These are phyloP conservation scores for Diaporthe australafricana DNA, from an alignment of 2,329 filamentous ascomycete species.

Conservation along the genomic window DNA sequence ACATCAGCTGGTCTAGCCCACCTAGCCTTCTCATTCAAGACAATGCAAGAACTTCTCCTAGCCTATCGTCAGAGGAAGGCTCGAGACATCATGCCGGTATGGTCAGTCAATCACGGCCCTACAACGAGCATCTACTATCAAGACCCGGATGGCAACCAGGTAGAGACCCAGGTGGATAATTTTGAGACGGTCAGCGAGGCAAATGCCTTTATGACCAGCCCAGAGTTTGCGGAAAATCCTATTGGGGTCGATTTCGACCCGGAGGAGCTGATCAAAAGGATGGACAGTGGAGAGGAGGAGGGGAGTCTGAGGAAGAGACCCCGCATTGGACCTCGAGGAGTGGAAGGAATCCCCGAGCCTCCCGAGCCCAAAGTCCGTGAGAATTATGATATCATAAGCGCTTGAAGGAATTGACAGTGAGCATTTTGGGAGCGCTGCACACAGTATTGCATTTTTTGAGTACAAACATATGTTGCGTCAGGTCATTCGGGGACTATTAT, in stretches of 20 bases:
- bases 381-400: not conserved
- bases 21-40: conserved; percentile 54
- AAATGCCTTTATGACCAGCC: conserved; percentile 51
- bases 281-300: conserved; percentile 7
- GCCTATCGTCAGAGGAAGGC: conserved; percentile 52
- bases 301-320: conserved; percentile 14
- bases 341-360: not conserved
- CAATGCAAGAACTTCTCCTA: conserved; percentile 48
- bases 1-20: conserved; percentile 52
- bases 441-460: too few relatives aligned
- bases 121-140: conserved; percentile 60
- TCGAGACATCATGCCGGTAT: conserved; percentile 52
- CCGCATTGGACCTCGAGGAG: not conserved
- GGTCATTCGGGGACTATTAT: too few relatives aligned
- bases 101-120: conserved; percentile 59
- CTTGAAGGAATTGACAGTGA: too few relatives aligned
- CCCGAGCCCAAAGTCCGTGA: conserved; percentile 12
- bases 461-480: too few relatives aligned
- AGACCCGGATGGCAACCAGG: conserved; percentile 60
- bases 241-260: conserved; percentile 37
- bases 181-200: conserved; percentile 52
- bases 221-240: conserved; percentile 54
- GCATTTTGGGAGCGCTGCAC: too few relatives aligned
- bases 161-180: conserved; percentile 61
- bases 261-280: conserved; percentile 31